Base-by-base conservation (phyloP, 139 green algal species). In the Coelastrella sp. region DNA sequence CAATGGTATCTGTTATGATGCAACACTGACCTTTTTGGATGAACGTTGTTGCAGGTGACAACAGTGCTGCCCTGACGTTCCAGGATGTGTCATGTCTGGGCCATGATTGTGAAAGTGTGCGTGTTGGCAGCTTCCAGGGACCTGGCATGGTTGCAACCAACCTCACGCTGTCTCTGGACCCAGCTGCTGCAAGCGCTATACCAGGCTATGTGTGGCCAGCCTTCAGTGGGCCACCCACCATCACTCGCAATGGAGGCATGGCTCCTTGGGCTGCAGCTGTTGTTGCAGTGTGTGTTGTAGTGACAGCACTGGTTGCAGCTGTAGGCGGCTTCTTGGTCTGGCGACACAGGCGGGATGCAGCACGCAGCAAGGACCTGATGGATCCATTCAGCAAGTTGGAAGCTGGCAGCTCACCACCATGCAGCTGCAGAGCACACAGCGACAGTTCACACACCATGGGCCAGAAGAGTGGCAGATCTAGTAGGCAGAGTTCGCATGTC, bases 181-280 rank as follows among this genome's bases (percentile, higher is more conserved):
- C 56, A 5, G 56, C 6, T 14, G 71, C 84, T 65, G 83, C 4
- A 66, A n/a, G 65, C 56, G 65, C 66, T 14, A 79, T 89, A 20
- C 84, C 84, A 20, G 84, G 84, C 4, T 82, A 89, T 23, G 13
- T 64, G 7, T 89, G 84, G 84, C 84, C 83, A 7, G 56, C 20
- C 58, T 54, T 8, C 17, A 73, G 58, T 19, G 11, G 7, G 14
- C 10, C 83, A 10, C 71, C 58, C 11, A 76, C 54, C 4, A 20
- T 59, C 17, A 54, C 20, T 11, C 14, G 11, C 57, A 73, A 7
- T 5, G 57, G n/a, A 6, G 73, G 47, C 10, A 20, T 80, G 22
- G 19, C 83, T 22, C 47, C 83, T 20, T 88, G 83, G 83, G 83
- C 76, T 8, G 22, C 17, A 13, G 66, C 83, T 56, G 66, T 88